Base-by-base conservation (phyloP, 202 grass and related monocot genomes). In the Zizania palustris region DNA sequence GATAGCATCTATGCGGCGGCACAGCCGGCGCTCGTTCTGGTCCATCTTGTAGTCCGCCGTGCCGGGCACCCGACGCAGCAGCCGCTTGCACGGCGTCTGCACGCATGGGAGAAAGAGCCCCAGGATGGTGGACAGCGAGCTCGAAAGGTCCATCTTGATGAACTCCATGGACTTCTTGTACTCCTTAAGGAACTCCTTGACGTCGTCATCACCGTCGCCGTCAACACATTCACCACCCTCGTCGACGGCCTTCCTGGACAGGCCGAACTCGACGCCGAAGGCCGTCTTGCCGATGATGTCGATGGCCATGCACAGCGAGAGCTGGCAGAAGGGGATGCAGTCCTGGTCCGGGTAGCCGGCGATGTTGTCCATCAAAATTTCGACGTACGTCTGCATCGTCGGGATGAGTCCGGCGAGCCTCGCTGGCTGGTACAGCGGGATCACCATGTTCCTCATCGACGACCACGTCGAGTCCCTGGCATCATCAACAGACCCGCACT, bases 251-350 rank as follows among this genome's bases (percentile, higher is more conserved):
- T 65, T 81, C 72, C 83, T 81, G 15, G 83, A 45, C 77, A 98
- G 91, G 28, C 83, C 87, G 67, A 99, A 95, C 45, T 99, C 92
- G 69, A 95, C 14, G 18, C 92, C 96, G 63, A 99, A 99, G 33
- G 96, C 96, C 8, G 96, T 95, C 84, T 83, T 90, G 54, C 96
- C 91, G 61, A 99, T 92, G 80, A 99, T 89, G 75, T 99, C 96
- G 59, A 95, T 95, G 66, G 96, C 82, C 83, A 95, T 90, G 60
- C 85, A 84, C 5, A 95, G 83, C 22, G 89, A 81, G 63, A 99
- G 87, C 73, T 95, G 85, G 83, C 85, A 95, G 70, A 99, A 92
- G 51, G 87, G 87, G 66, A 99, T 55, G 53, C 86, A 88, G 15
- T 88, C 74, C 75, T 86, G 73, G 57, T 82, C 78, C 11, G 86